phyloP scores from a whole-genome alignment of 2,329 filamentous ascomycete genomes.

The Aureobasidium sp. region DNA sequence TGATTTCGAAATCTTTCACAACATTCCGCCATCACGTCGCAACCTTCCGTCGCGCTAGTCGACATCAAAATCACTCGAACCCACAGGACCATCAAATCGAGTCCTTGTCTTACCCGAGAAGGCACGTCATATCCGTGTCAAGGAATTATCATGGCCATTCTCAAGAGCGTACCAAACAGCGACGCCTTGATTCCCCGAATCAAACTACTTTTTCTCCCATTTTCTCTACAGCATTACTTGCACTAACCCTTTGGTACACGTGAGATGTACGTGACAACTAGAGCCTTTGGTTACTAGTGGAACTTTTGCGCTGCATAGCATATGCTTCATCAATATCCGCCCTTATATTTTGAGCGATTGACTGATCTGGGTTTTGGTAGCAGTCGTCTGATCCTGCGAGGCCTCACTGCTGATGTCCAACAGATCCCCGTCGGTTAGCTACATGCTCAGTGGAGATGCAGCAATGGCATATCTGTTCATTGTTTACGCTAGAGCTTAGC shows the following conservation, averaged over 20 bases:
- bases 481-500: constrained; percentile 27
- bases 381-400: not conserved
- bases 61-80: not conserved
- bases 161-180: not conserved
- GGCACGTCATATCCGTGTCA: not conserved
- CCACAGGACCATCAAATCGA: not conserved
- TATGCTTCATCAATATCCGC: not conserved
- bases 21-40: not conserved
- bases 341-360: not conserved
- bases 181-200: constrained; percentile 3
- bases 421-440: not conserved
- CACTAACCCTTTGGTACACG: not conserved
- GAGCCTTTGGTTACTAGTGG: not conserved
- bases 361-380: not conserved
- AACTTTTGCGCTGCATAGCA: not conserved
- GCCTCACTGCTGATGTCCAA: not conserved
- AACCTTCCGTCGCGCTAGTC: not conserved
- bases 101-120: not conserved
- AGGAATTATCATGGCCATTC: not conserved
- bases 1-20: not conserved
- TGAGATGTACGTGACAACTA: not conserved
- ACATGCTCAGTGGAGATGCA: not conserved
- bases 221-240: not conserved
- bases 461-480: not conserved
- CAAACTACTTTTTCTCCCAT: not conserved